phyloP scores from a whole-genome alignment of 495 filamentous ascomycete species.

The Podospora pseudoanserina region DNA sequence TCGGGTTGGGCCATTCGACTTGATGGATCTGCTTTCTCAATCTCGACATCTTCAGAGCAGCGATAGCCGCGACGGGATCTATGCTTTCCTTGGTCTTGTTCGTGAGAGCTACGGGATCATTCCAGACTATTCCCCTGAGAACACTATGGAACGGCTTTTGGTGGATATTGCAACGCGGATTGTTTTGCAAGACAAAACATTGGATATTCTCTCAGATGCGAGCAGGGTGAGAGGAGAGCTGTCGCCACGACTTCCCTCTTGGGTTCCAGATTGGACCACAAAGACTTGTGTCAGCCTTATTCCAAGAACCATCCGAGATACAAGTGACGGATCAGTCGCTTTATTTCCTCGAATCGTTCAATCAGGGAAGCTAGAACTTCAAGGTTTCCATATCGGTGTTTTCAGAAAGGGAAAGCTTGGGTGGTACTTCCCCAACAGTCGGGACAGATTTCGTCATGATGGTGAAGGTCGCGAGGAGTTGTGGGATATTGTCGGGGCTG shows the following conservation, averaged over 20 bases:
- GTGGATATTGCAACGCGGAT: not conserved
- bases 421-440: not conserved
- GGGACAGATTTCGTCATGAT: not conserved
- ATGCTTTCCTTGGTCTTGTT: conserved; percentile 13
- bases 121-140: conserved; percentile 1
- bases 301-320: not conserved
- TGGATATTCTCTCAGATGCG: conserved; percentile 10
- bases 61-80: conserved; percentile 10
- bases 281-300: not conserved
- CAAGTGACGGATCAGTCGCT: not conserved
- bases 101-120: conserved; percentile 10
- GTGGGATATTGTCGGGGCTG: not conserved
- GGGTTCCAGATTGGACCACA: not conserved
- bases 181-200: not conserved
- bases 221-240: conserved; percentile 5
- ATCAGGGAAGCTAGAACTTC: not conserved
- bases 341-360: not conserved
- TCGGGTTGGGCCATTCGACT: conserved; percentile 6
- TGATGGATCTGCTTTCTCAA: conserved; percentile 10
- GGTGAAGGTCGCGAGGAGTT: not conserved
- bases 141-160: not conserved
- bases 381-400: not conserved
- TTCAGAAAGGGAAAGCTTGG: not conserved
- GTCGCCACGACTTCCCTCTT: not conserved
- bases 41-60: conserved; percentile 1